Conservation (phyloP, 116 monocot species). For the Zostera marina region DNA sequence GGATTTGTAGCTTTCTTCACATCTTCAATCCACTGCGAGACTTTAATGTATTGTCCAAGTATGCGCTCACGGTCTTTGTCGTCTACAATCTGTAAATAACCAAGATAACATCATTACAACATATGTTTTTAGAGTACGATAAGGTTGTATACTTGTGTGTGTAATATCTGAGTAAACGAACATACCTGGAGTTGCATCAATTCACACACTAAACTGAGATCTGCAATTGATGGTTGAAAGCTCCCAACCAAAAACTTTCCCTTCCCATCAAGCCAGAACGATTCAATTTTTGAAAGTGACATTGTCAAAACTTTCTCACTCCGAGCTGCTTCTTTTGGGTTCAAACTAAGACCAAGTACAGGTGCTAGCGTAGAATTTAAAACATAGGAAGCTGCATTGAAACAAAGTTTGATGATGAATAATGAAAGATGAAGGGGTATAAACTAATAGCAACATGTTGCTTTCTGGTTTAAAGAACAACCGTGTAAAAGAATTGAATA, state of each 20-base stretch:
- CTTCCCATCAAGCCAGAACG: constrained; percentile 73
- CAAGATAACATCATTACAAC: background rate
- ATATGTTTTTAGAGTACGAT: background rate
- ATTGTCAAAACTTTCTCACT: constrained; percentile 35
- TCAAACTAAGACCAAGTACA: constrained; percentile 43
- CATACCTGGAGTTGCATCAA: constrained; percentile 77
- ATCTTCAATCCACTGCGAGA: constrained; percentile 60
- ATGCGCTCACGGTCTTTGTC: constrained; percentile 38
- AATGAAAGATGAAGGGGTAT: background rate
- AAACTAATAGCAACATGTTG: background rate
- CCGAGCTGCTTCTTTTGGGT: constrained; percentile 43
- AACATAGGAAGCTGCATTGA: constrained; percentile 36
- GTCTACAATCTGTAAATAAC: constrained; percentile 38
- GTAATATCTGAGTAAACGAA: background rate
- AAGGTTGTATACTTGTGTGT: background rate
- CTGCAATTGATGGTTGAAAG: constrained; percentile 79
- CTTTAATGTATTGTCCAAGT: constrained; percentile 40
- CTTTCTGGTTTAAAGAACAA: background rate
- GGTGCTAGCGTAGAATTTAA: constrained; percentile 40
- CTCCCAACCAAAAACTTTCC: constrained; percentile 64
- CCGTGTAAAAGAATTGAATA: background rate
- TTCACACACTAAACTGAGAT: constrained; percentile 93
- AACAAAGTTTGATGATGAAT: background rate
- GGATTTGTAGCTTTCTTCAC: constrained; percentile 55
- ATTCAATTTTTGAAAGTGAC: constrained; percentile 62